Base-by-base conservation (phyloP, 2,329 filamentous ascomycete genomes). In the Cadophora sp. region DNA sequence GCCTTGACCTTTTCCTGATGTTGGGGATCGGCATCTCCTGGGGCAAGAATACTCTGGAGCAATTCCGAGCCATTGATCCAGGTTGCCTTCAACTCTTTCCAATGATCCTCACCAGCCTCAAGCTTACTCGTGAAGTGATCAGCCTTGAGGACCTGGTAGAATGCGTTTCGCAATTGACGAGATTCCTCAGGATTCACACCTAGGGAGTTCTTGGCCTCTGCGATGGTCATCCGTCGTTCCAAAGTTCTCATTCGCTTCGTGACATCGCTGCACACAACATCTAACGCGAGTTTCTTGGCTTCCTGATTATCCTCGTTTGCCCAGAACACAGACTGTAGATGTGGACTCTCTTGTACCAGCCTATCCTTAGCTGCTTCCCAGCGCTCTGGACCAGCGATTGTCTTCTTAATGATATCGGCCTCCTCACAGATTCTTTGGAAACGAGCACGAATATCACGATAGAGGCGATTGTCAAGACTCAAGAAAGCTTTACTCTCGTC, bases 261-360 rank as follows among this genome's bases (percentile, higher is more conserved):
- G 34, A 95, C 91, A 79, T 95, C 92, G 31, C 88, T 91, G 76
- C 91, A 94, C 27, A 97, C 89, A 56, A 93, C 86, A 77, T 97
- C 92, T 5, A 97, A 81, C 0, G 92, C 91, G 56, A 93, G 82
- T 46, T 85, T 85, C 76, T 90, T 92, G 51, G 84, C 82, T 53
- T 91, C 88, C 19, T 86, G 78, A 26, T 89, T 83, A 3, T 85
- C 84, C 29, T 86, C 84, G 53, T 87, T 84, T 7, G 83, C 78
- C 80, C 85, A 88, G 75, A 93, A 88, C 29, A 88, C 82, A 2
- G 81, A 80, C 69, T 89, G 86, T 19, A 97, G 81, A 72, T 92
- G 89, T 16, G 84, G 80, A 29, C 86, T 89, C 73, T 90, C 87
- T 27, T 85, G 83, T 24, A 94, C 84, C 26, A 96, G 82, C 65